A percentile compares a stretch with the other conserved stretches of the same genome.
Evolutionary conservation across 2,329 filamentous ascomycete genomes (phyloP).

Genomic region (Chaetomium strumarium): DNA sequence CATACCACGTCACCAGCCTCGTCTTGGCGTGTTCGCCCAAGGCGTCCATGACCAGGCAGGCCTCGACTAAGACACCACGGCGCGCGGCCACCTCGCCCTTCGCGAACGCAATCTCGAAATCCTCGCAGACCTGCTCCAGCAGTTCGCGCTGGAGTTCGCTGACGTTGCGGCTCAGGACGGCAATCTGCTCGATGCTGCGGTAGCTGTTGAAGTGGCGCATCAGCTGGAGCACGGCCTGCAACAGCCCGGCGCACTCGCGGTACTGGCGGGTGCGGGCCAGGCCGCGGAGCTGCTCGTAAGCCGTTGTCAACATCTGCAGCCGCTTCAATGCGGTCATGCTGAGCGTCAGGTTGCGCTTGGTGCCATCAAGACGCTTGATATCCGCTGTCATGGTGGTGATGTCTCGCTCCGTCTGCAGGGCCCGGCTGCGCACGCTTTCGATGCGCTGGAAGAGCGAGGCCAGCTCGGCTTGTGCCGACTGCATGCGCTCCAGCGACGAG

Average conservation of each 20-base stretch:
- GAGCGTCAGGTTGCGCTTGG: constrained; percentile 90
- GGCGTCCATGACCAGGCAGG: constrained; percentile 90
- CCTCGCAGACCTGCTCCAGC: constrained; percentile 96
- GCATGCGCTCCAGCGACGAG: constrained; percentile 85
- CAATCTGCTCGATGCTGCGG: constrained; percentile 95
- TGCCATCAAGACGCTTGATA: constrained; percentile 94
- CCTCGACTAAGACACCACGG: constrained; percentile 70
- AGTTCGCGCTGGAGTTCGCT: constrained; percentile 88
- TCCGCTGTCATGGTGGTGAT: constrained; percentile 99
- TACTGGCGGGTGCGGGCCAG: constrained; percentile 85
- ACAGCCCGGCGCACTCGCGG: constrained; percentile 83
- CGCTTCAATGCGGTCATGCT: constrained; percentile 98
- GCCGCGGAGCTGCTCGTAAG: constrained; percentile 90
- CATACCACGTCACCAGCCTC: constrained; percentile 89
- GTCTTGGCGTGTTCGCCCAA: constrained; percentile 80
- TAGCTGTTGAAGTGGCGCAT: constrained; percentile 99
- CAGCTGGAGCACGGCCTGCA: constrained; percentile 93
- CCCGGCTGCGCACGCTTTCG: constrained; percentile 82
- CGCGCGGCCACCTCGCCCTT: constrained; percentile 73
- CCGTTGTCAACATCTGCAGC: constrained; percentile 96
- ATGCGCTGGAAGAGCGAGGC: constrained; percentile 90
- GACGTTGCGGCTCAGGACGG: constrained; percentile 84
- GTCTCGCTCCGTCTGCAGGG: constrained; percentile 85
- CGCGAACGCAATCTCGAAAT: constrained; percentile 93
- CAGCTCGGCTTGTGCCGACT: constrained; percentile 83